Percentiles rank a stretch among this genome's conserved stretches.
These are phyloP conservation scores for Basipetospora chlamydospora DNA, from an alignment of 2,329 filamentous ascomycete species.

Conservation along the genomic window DNA sequence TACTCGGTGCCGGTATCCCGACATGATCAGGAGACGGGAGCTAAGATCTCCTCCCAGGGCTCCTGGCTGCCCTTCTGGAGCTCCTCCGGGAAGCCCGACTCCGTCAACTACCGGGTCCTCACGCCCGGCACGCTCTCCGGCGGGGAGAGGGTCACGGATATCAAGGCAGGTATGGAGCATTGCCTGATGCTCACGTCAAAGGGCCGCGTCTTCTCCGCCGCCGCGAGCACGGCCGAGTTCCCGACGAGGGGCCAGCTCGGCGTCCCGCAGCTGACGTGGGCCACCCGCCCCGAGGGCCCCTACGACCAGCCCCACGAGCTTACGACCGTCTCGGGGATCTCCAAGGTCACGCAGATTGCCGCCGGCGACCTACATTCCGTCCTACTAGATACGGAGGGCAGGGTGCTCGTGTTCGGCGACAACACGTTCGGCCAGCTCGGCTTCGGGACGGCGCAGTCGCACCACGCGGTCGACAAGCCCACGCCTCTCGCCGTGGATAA, in stretches of 20 bases:
- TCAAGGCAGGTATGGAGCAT: slow-evolving; percentile 73
- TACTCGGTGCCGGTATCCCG: slow-evolving; percentile 74
- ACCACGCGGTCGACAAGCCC: slow-evolving; percentile 52
- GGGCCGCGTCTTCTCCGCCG: slow-evolving; percentile 81
- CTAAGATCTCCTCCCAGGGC: slow-evolving; percentile 40
- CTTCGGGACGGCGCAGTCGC: slow-evolving; percentile 51
- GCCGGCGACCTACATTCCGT: slow-evolving; percentile 79
- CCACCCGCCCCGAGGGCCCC: slow-evolving; percentile 57
- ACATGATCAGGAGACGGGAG: slow-evolving; percentile 50
- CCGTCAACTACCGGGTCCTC: slow-evolving; percentile 58
- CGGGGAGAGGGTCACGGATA: slow-evolving; percentile 58
- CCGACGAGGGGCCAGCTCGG: slow-evolving; percentile 79
- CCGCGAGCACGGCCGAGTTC: slow-evolving; percentile 62
- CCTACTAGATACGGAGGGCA: slow-evolving; percentile 59
- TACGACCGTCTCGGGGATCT: slow-evolving; percentile 51
- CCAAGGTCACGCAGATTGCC: slow-evolving; percentile 61
- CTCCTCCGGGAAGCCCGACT: slow-evolving; percentile 15
- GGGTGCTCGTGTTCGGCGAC: slow-evolving; percentile 78
- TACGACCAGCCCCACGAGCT: slow-evolving; percentile 79
- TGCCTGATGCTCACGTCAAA: slow-evolving; percentile 70
- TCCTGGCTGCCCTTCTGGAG: slow-evolving; percentile 65
- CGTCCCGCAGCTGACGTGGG: slow-evolving; percentile 68
- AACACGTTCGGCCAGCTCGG: slow-evolving; percentile 86
- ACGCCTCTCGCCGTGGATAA: slow-evolving; percentile 54
- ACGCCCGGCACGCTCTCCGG: slow-evolving; percentile 49